These are phyloP conservation scores for Astragalus glycyphyllos DNA, from an alignment of 306 rosid species.

Conservation along the genomic window DNA sequence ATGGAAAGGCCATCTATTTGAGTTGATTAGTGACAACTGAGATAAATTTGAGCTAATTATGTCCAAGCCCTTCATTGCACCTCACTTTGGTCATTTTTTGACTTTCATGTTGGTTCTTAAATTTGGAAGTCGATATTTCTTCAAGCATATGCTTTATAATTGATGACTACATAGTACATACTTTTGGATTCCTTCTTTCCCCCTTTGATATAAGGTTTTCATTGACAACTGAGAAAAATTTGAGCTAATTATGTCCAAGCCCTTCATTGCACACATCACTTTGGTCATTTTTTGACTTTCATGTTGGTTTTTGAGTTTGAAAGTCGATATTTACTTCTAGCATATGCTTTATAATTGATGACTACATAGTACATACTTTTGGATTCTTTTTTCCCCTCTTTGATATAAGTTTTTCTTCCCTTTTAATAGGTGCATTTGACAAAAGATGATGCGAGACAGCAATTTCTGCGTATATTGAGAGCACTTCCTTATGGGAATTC, in stretches of 20 bases:
- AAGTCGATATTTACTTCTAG: conserved; percentile 11
- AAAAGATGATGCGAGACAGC: conserved; percentile 96
- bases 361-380: conserved; percentile 9
- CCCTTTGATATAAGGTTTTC: too few relatives aligned
- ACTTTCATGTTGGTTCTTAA: conserved; percentile 14
- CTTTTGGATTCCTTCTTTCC: background rate
- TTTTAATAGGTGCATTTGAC: conserved; percentile 71
- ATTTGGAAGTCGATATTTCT: background rate
- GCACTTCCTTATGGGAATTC: conserved; percentile 96
- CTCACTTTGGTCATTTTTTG: conserved; percentile 8
- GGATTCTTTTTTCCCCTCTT: background rate
- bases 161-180: conserved; percentile 8
- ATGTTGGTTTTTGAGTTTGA: background rate
- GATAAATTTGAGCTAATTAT: background rate
- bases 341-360: background rate
- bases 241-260: background rate
- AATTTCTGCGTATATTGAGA: conserved; percentile 84
- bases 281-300: conserved; percentile 26
- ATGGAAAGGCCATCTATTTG: conserved; percentile 40
- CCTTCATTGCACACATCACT: conserved; percentile 4
- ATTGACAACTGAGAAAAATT: background rate
- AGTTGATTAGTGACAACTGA: background rate
- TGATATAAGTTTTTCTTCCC: conserved; percentile 19
- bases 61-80: conserved; percentile 1
- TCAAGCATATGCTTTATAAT: conserved; percentile 5